Evolutionary conservation across 2,329 filamentous ascomycete species (phyloP).

Genomic region (Emmonsiellopsis sp.): DNA sequence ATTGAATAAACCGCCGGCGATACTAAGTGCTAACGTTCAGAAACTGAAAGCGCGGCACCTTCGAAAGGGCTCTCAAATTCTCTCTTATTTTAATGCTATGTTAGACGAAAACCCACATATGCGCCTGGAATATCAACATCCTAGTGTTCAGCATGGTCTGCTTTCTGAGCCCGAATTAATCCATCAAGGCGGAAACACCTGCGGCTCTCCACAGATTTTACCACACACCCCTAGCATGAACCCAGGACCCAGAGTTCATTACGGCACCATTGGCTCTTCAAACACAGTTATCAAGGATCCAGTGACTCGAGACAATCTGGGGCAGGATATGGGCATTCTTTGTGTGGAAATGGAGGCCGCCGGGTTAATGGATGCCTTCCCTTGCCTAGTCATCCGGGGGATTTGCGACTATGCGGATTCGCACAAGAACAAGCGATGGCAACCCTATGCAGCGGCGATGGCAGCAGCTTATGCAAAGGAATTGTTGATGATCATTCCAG

Average conservation of each 20-base stretch:
- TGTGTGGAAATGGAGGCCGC: conserved; percentile 25
- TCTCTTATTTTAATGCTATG: conserved; percentile 1
- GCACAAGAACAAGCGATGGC: conserved; percentile 31
- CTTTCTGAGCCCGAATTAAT: conserved; percentile 14
- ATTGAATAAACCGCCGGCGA: conserved; percentile 4
- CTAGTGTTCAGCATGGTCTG: conserved; percentile 9
- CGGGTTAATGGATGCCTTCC: conserved; percentile 19
- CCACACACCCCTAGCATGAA: neutral
- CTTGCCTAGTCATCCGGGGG: conserved; percentile 31
- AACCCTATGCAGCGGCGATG: conserved; percentile 23
- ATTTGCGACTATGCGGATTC: conserved; percentile 35
- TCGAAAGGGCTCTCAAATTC: conserved; percentile 8
- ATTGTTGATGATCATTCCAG: conserved; percentile 3
- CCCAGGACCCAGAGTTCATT: conserved; percentile 11
- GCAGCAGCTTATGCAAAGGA: conserved; percentile 22
- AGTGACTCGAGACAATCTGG: conserved; percentile 6
- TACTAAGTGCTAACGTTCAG: conserved; percentile 7
- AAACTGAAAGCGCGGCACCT: conserved; percentile 5
- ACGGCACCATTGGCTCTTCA: conserved; percentile 17
- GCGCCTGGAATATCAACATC: neutral
- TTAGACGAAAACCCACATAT: conserved; percentile 4
- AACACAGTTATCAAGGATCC: conserved; percentile 17
- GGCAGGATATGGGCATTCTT: conserved; percentile 8
- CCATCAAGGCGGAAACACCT: conserved; percentile 5
- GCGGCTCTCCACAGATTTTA: neutral